Evolutionary conservation across 2,329 filamentous ascomycete genomes (phyloP), one percentile per base, ranked within the genome.

Genomic region (Hyphodiscus sp.): DNA sequence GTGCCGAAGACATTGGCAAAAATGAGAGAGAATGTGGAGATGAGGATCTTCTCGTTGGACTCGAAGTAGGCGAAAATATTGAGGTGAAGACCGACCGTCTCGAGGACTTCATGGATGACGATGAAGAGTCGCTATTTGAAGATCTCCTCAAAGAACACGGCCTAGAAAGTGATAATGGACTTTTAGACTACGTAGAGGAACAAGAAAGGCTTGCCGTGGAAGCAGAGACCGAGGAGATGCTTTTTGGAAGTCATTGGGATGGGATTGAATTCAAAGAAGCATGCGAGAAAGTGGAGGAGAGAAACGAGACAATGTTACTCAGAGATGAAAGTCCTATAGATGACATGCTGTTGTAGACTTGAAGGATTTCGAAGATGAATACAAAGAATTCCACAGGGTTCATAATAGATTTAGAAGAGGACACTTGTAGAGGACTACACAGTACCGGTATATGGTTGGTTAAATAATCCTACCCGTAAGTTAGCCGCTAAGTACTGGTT

Each of bases 211-310:
- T 57, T 13, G 42, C 49, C 10, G 54, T 54, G 19, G 60, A 62
- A 47, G 49, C 46, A 19, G 53, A 60, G 45, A 63, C 56, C 1
- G 59, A 61, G 23, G 54, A 63, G 20, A 62, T 62, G 51, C 54
- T 62, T 33, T 60, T 63, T 53, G 54, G 55, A 38, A 38, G 33
- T 38, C 2, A n/a, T 10, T 38, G 33, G 18, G 33, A 19, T 29
- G 45, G n/a, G 20, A 51, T 45, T 41, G 33, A 51, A 23, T 6
- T 44, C n/a, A 23, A 45, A 16, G 46, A 42, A n/a, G 30, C 29
- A 23, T 6, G 45, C n/a, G 30, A 47, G 15, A 46, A 38, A n/a
- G 30, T 30, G n/a, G 51, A 52, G 20, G 42, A 50, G 20, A 42
- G 51, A 11, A 29, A 55, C 13, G 45, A 50, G 7, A 45, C 46